Conservation (phyloP, 768 basidiomycete species). For the Chalciporus pseudorubinellus region DNA sequence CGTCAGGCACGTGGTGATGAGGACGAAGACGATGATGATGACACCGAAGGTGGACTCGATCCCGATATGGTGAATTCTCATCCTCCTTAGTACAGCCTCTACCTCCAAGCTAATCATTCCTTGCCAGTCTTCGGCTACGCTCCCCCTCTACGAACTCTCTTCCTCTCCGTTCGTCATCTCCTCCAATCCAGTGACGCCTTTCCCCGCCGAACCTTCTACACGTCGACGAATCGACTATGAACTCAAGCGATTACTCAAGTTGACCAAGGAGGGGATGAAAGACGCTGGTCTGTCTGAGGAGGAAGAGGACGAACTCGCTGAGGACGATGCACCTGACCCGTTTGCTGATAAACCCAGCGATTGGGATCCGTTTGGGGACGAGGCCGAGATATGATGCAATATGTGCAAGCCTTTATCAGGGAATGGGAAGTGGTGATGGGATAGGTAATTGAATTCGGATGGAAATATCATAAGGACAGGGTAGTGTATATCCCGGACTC, state of each 20-base stretch:
- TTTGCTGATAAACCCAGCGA: conserved; percentile 29
- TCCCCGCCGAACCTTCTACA: conserved; percentile 24
- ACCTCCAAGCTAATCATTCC: neutral
- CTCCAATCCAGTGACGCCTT: conserved; percentile 32
- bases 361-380: conserved; percentile 32
- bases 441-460: neutral
- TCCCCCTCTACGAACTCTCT: conserved; percentile 25
- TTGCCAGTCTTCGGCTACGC: conserved; percentile 26
- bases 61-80: conserved; percentile 24
- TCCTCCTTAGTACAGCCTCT: neutral
- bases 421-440: neutral
- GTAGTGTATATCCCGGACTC: conserved; percentile 4
- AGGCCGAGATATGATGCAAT: conserved; percentile 18
- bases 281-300: conserved; percentile 24
- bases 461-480: neutral
- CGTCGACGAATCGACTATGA: conserved; percentile 33
- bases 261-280: conserved; percentile 31
- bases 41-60: conserved; percentile 27
- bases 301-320: conserved; percentile 22
- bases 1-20: conserved; percentile 14
- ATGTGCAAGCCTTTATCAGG: too few relatives aligned
- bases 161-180: conserved; percentile 25
- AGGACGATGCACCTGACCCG: conserved; percentile 17
- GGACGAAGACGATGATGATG: conserved; percentile 21
- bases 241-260: conserved; percentile 25